These are phyloP conservation scores for Cryomyces antarcticus DNA, from an alignment of 495 filamentous ascomycete genomes.

Conservation along the genomic window DNA sequence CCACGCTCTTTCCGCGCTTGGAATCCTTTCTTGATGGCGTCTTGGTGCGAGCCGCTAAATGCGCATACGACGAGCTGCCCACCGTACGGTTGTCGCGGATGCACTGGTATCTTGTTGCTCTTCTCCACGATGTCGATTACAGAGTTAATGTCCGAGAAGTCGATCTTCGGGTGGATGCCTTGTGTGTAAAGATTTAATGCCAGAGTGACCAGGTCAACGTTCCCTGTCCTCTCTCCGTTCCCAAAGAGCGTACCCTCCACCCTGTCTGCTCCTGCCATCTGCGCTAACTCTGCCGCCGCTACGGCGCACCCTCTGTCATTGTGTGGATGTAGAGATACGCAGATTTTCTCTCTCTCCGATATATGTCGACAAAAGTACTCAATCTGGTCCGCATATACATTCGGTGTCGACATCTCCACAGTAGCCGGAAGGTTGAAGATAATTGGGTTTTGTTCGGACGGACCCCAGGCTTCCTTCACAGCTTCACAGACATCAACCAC, in stretches of 20 bases:
- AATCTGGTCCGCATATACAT: slow-evolving; percentile 91
- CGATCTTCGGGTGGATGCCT: slow-evolving; percentile 64
- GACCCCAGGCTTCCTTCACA: slow-evolving; percentile 89
- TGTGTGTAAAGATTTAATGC: slow-evolving; percentile 94
- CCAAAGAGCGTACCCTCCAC: slow-evolving; percentile 93
- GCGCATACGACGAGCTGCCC: slow-evolving; percentile 76
- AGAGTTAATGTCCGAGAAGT: slow-evolving; percentile 77
- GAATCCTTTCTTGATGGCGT: slow-evolving; percentile 97
- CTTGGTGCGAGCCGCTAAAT: slow-evolving; percentile 85
- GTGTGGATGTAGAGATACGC: slow-evolving; percentile 73
- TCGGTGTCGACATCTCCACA: slow-evolving; percentile 89
- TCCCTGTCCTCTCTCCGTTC: slow-evolving; percentile 89
- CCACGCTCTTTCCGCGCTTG: slow-evolving; percentile 39
- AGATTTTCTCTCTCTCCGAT: slow-evolving; percentile 59
- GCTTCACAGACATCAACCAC: slow-evolving; percentile 75
- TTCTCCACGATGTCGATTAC: slow-evolving; percentile 83
- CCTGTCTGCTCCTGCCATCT: slow-evolving; percentile 93
- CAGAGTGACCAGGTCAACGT: slow-evolving; percentile 88
- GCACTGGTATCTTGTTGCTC: slow-evolving; percentile 87
- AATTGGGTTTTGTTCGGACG: slow-evolving; percentile 60
- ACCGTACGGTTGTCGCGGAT: slow-evolving; percentile 74
- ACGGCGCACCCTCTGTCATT: slow-evolving; percentile 86
- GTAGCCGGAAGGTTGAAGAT: slow-evolving; percentile 97
- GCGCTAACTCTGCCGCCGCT: slow-evolving; percentile 76
- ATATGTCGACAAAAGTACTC: slow-evolving; percentile 81